Conservation (phyloP, 2,329 filamentous ascomycete species). For the Aspergillus carbonarius region DNA sequence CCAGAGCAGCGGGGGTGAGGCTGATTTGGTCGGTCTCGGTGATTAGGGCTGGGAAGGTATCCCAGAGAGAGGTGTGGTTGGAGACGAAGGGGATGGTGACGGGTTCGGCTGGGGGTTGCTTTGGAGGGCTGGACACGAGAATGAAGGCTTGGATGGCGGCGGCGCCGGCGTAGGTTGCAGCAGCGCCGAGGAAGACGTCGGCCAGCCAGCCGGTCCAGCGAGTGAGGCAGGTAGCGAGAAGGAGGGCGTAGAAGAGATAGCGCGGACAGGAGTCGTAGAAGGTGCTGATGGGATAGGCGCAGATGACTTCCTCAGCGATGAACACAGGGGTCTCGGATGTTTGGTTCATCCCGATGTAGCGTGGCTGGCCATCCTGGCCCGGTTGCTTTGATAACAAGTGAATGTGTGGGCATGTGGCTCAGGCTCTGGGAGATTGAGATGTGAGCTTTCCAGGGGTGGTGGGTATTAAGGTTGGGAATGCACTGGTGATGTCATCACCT, state of each 20-base stretch:
- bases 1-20: constrained; percentile 30
- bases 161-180: constrained; percentile 33
- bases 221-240: constrained; percentile 28
- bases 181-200: constrained; percentile 33
- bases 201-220: constrained; percentile 34
- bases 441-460: too few relatives aligned
- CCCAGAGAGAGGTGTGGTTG: constrained; percentile 14
- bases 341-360: background rate
- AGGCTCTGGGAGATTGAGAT: too few relatives aligned
- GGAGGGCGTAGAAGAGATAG: constrained; percentile 34
- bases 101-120: constrained; percentile 5
- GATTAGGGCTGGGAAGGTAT: constrained; percentile 22
- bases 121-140: constrained; percentile 23
- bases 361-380: too few relatives aligned
- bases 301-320: constrained; percentile 31
- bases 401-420: too few relatives aligned
- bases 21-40: constrained; percentile 18
- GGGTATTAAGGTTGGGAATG: too few relatives aligned
- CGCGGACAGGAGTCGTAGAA: constrained; percentile 34
- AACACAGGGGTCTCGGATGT: constrained; percentile 16
- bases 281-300: constrained; percentile 35
- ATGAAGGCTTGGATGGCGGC: constrained; percentile 35
- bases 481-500: too few relatives aligned
- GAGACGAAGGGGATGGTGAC: constrained; percentile 27
- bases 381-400: too few relatives aligned